Base-by-base conservation (phyloP, 495 filamentous ascomycete genomes). In the Hypoxylon lenormandii region DNA sequence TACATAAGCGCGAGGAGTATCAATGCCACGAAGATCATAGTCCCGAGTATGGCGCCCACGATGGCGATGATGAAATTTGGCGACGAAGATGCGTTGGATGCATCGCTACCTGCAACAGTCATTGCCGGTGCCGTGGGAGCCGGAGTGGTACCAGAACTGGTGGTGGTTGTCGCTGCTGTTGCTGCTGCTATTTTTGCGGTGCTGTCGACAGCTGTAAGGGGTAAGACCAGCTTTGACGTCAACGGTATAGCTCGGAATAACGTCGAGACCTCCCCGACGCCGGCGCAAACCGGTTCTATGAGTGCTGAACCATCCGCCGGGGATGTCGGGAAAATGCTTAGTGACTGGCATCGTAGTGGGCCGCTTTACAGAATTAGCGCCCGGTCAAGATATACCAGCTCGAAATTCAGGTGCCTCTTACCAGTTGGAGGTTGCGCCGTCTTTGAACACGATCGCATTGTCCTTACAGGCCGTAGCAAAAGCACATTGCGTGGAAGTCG, bases 181-280 rank as follows among this genome's bases (percentile, higher is more conserved):
- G 22, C 16, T 16, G 19, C 16, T 16, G 60, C 21, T 37, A 47
- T 22, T 52, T 37, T 26, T 5, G 55, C 45, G 0, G 40, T 19
- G 12, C 19, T 43, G 45, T 33, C 42, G 11, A 46, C 66, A 4
- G n/a, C 37, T 12, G 43, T 46, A 3, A 70, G 50, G 6, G 66
- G 66, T 10, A 70, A 28, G 1, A 51, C 36, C 0, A 70, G 12
- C 10, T 22, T 48, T 2, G 66, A 64, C 23, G 66, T 63, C 49
- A 63, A 50, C 10, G 66, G 66, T 11, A 53, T 60, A 5, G 33
- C 30, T 21, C 56, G 66, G 51, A 60, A 70, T 38, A 70, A 28
- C 26, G 43, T 59, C 7, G 56, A 26, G 10, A 51, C 15, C 8
- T 61, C 66, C 18, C 49, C 55, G 3, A 8, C 15, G 2, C 56